Evolutionary conservation across 495 filamentous ascomycete species (phyloP), one percentile per base, ranked within the genome.

Genomic region (Entonaema liquescens): DNA sequence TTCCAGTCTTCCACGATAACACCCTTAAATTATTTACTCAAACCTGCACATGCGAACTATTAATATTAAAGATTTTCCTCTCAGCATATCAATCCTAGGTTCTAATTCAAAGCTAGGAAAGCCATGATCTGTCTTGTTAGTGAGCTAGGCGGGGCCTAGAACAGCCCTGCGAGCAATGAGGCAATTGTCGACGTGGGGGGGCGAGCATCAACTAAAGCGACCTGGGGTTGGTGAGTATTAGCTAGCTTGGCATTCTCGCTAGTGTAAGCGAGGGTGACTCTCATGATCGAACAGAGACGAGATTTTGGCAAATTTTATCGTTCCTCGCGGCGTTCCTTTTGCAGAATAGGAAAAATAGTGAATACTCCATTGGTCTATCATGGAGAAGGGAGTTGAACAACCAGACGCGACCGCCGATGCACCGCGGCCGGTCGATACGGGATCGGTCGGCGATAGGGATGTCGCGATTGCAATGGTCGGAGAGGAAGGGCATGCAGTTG

Each of bases 381-480:
- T 68, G 70, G 70, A 72, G 49, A 73, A 68, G 52, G 52, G 19
- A 62, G 44, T 12, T 6, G 47, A 53, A 9, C 57, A 60, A 6
- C 65, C 44, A 62, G 65, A 65, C 12, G 40, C 33, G 17, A 49
- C 17, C 31, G 50, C 42, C n/a, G 57, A 35, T 40, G 26, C 33
- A n/a, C 13, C 40, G 25, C 62, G 21, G 19, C 53, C n/a, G 33
- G 23, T 19, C 29, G 25, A 15, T 38, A 40, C 61, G 5, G 65
- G 52, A 3, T 21, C n/a, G 6, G 38, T 52, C 15, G 72, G 59
- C 60, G 73, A 74, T 6, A 78, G 75, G 26, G 79, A 81, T 59
- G 79, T 76, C 26, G 80, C 79, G 5, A 75, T 82, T 17, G 72
- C 79, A 28, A 78, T 80, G 74, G 80, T 82, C 4, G 80, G 80